Conservation (phyloP, 129 eudicot genomes). For the Silybum marianum region DNA sequence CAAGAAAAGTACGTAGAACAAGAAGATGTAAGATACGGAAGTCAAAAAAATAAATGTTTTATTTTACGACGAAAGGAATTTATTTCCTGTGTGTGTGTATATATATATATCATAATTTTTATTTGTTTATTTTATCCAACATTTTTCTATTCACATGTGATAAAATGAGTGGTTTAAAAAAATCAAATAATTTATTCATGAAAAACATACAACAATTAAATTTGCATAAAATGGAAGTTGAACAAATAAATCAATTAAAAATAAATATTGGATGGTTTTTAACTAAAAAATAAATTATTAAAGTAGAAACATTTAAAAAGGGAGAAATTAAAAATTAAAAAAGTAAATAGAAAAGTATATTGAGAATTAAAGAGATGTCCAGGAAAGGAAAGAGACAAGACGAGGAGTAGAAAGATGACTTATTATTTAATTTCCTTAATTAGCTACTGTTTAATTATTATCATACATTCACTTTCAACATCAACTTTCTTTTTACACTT, state of each 20-base stretch:
- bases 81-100: neutral
- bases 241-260: neutral
- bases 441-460: conserved; percentile 46
- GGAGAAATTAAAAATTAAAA: neutral
- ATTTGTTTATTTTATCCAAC: neutral
- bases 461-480: conserved; percentile 39
- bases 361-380: conserved; percentile 35
- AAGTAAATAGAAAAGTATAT: neutral
- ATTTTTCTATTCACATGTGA: neutral
- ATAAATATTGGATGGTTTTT: neutral
- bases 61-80: neutral
- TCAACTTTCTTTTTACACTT: conserved; percentile 28
- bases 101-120: neutral
- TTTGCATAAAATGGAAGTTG: neutral
- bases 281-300: neutral
- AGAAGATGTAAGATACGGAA: conserved; percentile 23
- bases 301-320: neutral
- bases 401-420: conserved; percentile 55
- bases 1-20: conserved; percentile 28
- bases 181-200: neutral
- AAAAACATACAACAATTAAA: neutral
- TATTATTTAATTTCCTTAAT: conserved; percentile 72
- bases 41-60: conserved; percentile 11
- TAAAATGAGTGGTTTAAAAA: no score
- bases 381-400: conserved; percentile 72